Evolutionary conservation across 73 alveolate species (phyloP).

Genomic region (Stentor coeruleus): DNA sequence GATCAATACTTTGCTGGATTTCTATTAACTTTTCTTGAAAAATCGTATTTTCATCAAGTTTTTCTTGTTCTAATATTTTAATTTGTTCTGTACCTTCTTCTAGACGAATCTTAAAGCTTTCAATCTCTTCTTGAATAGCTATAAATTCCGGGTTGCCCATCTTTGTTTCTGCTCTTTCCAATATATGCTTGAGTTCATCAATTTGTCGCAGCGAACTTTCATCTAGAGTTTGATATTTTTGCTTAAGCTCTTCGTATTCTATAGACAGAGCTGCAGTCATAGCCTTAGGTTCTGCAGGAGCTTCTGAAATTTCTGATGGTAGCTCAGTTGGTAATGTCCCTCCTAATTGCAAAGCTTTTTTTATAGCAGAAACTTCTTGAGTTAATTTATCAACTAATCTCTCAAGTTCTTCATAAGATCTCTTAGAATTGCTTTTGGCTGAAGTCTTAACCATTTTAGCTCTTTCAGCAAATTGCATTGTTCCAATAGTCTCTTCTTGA

Average conservation of each 20-base stretch:
- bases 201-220: constrained; percentile 17
- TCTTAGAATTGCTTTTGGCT: constrained; percentile 62
- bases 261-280: constrained; percentile 10
- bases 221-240: constrained; percentile 17
- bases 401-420: constrained; percentile 60
- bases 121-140: constrained; percentile 5
- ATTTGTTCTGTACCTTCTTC: constrained; percentile 21
- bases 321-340: background rate
- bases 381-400: constrained; percentile 49
- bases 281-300: background rate
- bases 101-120: constrained; percentile 13
- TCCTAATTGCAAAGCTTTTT: constrained; percentile 31
- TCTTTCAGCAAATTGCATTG: constrained; percentile 70
- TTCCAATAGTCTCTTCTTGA: constrained; percentile 82
- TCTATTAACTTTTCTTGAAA: background rate
- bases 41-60: background rate
- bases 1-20: background rate
- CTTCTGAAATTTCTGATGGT: background rate
- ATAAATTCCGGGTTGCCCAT: constrained; percentile 9
- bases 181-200: constrained; percentile 17
- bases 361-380: constrained; percentile 36
- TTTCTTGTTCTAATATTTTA: background rate
- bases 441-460: constrained; percentile 63
- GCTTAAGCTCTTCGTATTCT: constrained; percentile 21
- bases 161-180: constrained; percentile 26